phyloP scores from a whole-genome alignment of 192 early-diverging fungal genomes.

The Physocladia obscura region DNA sequence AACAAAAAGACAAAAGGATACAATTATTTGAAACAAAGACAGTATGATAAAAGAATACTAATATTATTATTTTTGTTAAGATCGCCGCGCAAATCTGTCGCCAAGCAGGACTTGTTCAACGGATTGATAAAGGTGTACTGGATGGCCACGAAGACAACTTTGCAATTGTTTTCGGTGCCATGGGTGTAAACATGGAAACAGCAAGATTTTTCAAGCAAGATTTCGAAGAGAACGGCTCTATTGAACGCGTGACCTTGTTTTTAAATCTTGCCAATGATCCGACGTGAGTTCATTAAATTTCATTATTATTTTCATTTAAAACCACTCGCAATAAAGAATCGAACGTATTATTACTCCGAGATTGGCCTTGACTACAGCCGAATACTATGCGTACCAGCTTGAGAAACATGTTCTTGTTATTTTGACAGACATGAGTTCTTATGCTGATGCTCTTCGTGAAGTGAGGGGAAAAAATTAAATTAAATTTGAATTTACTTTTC shows the following conservation, averaged over 20 bases:
- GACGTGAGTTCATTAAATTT: conserved; percentile 64
- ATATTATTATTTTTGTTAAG: conserved; percentile 34
- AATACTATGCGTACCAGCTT: conserved; percentile 99
- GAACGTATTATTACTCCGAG: conserved; percentile 99
- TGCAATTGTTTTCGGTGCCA: conserved; percentile 98
- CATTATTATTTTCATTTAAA: neutral
- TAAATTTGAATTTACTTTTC: neutral
- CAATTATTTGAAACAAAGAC: no score
- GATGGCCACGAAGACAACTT: conserved; percentile 99
- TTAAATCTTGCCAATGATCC: conserved; percentile 99
- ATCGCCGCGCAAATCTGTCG: conserved; percentile 99
- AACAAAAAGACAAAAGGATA: no score
- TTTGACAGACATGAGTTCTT: conserved; percentile 98
- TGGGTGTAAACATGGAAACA: conserved; percentile 99
- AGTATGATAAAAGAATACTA: no score
- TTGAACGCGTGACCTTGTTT: conserved; percentile 97
- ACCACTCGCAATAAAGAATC: conserved; percentile 56
- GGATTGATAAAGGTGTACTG: conserved; percentile 85
- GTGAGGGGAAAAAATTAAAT: conserved; percentile 37
- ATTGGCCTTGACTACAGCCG: conserved; percentile 95
- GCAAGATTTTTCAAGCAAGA: conserved; percentile 99
- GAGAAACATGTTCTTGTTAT: conserved; percentile 99
- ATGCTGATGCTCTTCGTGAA: conserved; percentile 99
- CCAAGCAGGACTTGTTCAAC: conserved; percentile 95
- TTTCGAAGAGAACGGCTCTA: conserved; percentile 99